Conservation (phyloP, 2,329 filamentous ascomycete genomes). For the Aspergillus proliferans region DNA sequence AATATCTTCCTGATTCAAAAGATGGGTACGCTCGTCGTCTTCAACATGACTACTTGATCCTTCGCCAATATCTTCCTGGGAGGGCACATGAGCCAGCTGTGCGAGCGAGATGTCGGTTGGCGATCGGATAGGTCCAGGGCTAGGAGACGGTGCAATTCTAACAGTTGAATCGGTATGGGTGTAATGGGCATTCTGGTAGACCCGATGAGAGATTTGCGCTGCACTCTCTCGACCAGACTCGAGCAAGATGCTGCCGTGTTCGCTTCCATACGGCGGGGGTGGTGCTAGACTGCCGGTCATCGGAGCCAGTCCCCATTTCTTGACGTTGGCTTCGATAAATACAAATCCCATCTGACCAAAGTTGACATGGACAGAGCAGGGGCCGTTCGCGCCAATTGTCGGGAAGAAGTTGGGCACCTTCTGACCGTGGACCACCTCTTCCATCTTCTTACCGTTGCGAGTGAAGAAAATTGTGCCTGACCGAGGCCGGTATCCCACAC, state of each 20-base stretch:
- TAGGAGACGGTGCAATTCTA: constrained; percentile 65
- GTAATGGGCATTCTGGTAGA: constrained; percentile 56
- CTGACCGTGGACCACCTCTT: constrained; percentile 86
- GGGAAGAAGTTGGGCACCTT: constrained; percentile 98
- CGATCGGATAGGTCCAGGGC: constrained; percentile 80
- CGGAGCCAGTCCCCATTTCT: constrained; percentile 97
- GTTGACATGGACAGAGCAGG: constrained; percentile 89
- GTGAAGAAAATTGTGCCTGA: constrained; percentile 97
- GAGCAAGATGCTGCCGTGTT: constrained; percentile 91
- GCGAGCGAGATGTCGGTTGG: constrained; percentile 95
- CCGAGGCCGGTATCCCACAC: constrained; percentile 87
- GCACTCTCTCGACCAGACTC: constrained; percentile 67
- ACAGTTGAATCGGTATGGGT: constrained; percentile 73
- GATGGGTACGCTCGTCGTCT: constrained; percentile 16
- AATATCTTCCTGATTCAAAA: constrained; percentile 24
- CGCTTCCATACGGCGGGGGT: constrained; percentile 91
- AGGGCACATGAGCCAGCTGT: constrained; percentile 67
- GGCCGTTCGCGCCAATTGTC: constrained; percentile 91
- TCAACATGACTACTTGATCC: constrained; percentile 58
- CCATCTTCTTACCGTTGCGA: constrained; percentile 92
- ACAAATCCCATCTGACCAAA: constrained; percentile 97
- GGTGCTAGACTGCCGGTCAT: constrained; percentile 93
- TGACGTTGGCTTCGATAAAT: constrained; percentile 98
- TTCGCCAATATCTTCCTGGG: constrained; percentile 63
- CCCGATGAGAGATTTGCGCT: constrained; percentile 30